Base-by-base conservation (phyloP, 352 stramenopile species). In the Globisporangium ultimum region DNA sequence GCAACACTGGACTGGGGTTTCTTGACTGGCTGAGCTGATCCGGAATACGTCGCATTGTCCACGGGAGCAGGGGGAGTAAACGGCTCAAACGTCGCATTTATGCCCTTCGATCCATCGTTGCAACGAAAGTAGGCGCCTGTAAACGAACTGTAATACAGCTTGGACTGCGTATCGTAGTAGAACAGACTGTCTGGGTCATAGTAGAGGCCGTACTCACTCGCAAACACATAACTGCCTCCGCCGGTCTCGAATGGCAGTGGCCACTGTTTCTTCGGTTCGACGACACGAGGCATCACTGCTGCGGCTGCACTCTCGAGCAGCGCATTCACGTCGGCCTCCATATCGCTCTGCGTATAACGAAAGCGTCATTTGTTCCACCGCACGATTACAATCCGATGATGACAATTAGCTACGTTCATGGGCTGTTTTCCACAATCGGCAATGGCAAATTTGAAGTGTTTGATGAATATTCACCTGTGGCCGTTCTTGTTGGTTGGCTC, bases 181-280 rank as follows among this genome's bases (percentile, higher is more conserved):
- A 92, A 95, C 82, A 90, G 84, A 58, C 80, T 93, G 61, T 93
- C 78, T 1, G 68, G 63, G 53, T 95, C 80, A 61, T 86, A 95
- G 57, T 92, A 93, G 46, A 95, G 67, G 0, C 86, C 84, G 59
- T 62, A 72, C 28, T 90, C 79, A 41, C 70, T 87, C 17, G 63
- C 70, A 55, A 78, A 95, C 12, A 91, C 67, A 42, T 91, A 95
- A 62, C 78, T 88, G 15, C 84, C 86, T 4, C 86, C 86, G 14
- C 62, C 84, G 12, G 76, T 87, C 66, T 95, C 86, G 50, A 95
- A 95, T 24, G 84, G 82, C 24, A 65, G 60, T 32, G 86, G 86
- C 77, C 83, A 95, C 54, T 64, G 63, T 57, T 95, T 95, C 72
- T 82, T 88, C 17, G 86, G 86, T 61, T 88, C 72, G 55, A 89